Evolutionary conservation across 495 filamentous ascomycete genomes (phyloP).

Genomic region (Talaromyces adpressus): DNA sequence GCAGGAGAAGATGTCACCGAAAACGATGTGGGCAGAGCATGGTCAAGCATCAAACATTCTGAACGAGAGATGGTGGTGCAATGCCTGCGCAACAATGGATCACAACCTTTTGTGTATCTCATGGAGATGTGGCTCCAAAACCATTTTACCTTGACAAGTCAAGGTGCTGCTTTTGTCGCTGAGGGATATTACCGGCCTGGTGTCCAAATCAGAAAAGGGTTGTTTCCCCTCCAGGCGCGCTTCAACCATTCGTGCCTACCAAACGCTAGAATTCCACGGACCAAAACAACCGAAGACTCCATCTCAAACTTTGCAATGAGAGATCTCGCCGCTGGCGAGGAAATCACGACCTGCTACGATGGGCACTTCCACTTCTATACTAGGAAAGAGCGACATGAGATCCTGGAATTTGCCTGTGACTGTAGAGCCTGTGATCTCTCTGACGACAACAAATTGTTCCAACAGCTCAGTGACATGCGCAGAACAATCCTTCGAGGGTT

Average conservation of each 20-base stretch:
- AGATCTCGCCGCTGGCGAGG: neutral
- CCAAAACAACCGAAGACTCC: neutral
- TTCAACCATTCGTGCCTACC: neutral
- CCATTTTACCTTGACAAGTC: too few relatives aligned
- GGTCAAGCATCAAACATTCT: too few relatives aligned
- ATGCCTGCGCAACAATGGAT: neutral
- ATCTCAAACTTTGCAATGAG: neutral
- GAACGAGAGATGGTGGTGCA: too few relatives aligned
- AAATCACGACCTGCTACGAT: neutral
- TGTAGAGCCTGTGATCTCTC: neutral
- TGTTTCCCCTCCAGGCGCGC: neutral
- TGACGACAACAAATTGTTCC: neutral
- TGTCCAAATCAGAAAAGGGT: too few relatives aligned
- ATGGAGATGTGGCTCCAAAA: too few relatives aligned
- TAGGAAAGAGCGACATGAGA: neutral
- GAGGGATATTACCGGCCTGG: too few relatives aligned
- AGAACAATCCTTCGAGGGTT: neutral
- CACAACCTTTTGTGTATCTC: neutral
- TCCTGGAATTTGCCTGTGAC: neutral
- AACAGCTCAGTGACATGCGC: neutral
- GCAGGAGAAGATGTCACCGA: neutral
- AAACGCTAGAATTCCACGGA: neutral
- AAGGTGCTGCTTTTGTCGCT: too few relatives aligned
- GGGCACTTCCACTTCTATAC: neutral
- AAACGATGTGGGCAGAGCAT: neutral